phyloP scores from a whole-genome alignment of 2,329 filamentous ascomycete species.

The Colletotrichum sp. region DNA sequence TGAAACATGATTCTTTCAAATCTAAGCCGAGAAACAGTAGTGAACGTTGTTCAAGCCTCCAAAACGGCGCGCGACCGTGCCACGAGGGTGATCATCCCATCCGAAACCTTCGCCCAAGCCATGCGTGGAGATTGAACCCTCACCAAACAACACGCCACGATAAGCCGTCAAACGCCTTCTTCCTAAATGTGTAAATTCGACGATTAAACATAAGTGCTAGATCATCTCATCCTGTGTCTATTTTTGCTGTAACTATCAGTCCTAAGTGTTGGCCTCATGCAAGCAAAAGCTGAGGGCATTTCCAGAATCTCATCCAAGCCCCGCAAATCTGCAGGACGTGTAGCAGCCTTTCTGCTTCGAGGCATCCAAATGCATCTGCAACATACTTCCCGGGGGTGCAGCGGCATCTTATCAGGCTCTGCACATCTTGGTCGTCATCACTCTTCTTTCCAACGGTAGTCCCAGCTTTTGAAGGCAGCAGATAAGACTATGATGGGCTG shows the following conservation, averaged over 20 bases:
- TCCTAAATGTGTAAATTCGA: not conserved
- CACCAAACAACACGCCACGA: not conserved
- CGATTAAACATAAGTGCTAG: not conserved
- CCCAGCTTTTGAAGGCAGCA: not conserved
- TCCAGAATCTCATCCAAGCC: not conserved
- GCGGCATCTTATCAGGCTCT: conserved; percentile 4
- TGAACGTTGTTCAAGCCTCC: not conserved
- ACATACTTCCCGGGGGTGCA: not conserved
- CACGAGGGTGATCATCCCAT: not conserved
- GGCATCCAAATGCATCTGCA: not conserved
- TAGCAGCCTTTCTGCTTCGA: conserved; percentile 6
- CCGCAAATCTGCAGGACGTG: conserved; percentile 15
- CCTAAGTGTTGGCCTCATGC: not conserved
- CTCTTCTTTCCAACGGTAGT: not conserved
- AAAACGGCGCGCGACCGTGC: not conserved
- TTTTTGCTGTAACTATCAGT: not conserved
- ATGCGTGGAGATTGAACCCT: not conserved
- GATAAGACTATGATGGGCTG: conserved; percentile 2
- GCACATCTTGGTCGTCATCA: not conserved
- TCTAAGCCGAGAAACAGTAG: not conserved
- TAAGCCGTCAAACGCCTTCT: not conserved
- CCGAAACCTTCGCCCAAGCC: not conserved
- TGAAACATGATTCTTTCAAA: not conserved
- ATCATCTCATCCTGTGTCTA: not conserved
- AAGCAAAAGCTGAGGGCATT: not conserved